Base-by-base conservation (phyloP, 345 rosid species). In the Melastoma malabathricum region DNA sequence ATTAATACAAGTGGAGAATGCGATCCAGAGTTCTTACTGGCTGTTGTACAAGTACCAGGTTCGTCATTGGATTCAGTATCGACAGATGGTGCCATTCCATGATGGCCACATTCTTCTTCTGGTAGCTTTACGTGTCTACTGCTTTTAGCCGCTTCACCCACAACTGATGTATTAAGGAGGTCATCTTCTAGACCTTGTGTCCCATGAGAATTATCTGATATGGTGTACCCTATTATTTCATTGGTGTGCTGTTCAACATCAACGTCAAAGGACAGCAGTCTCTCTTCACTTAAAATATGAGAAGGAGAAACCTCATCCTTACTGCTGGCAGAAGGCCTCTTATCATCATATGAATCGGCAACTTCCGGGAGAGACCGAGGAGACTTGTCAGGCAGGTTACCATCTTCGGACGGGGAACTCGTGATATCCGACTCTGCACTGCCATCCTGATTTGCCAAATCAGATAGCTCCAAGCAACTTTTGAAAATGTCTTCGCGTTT, bases 381-480 rank as follows among this genome's bases (percentile, higher is more conserved):
- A 49, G 55, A 58, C 29, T 60, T 50, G 47, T 65, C 64, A 23
- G 13, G 55, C 43, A 72, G 63, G 64, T 48, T 31, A 17, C 44
- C 68, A 51, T 50, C 69, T 59, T 68, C 75, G 46, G 56, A 64
- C 15, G 64, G 44, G 49, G 58, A 53, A 54, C 50, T 54, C 49
- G 17, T 51, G 29, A 63, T 71, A 17, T 69, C 68, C 19, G 60
- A 56, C 55, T 58, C 58, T 2, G 9, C 57, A 59, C 59, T 64
- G 58, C 47, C 81, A 60, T 49, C 61, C 45, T 47, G 55, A 50
- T 58, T 63, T 22, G 52, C 74, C 55, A 78, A 51, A 63, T 71
- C 76, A 45, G 73, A 22, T 53, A 78, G 62, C 54, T 68, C 83
- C 47, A 61, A 54, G 64, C 76, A 70, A 68, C 86, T 82, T 66